A percentile compares a stretch with the other conserved stretches of the same genome.
Conservation (phyloP, 495 filamentous ascomycete species). For the Oleoguttula mirabilis region DNA sequence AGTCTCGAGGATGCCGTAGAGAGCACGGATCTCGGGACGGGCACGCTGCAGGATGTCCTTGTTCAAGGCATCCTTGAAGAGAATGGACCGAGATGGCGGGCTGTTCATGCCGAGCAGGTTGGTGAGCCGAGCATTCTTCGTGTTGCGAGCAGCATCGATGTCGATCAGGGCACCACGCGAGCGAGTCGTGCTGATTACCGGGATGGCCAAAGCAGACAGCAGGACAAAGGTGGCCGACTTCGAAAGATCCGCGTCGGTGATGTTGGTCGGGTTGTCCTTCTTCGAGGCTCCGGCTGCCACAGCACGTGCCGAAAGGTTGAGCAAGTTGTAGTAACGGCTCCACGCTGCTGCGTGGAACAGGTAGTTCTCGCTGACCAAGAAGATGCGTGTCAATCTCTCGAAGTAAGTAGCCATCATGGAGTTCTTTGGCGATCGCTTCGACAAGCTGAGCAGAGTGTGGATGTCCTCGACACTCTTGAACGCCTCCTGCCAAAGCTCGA, state of each 20-base stretch:
- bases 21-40: conserved; percentile 81
- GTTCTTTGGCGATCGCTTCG: conserved; percentile 98
- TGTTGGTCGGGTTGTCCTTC: conserved; percentile 81
- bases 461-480: conserved; percentile 99
- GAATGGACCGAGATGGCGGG: conserved; percentile 72
- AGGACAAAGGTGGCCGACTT: conserved; percentile 89
- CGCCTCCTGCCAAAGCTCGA: conserved; percentile 98
- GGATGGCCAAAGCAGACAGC: conserved; percentile 89
- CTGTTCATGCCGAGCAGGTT: conserved; percentile 87
- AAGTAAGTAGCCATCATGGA: conserved; percentile 99
- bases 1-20: conserved; percentile 97
- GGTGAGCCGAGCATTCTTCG: conserved; percentile 94
- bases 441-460: conserved; percentile 93
- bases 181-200: conserved; percentile 95
- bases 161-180: conserved; percentile 92
- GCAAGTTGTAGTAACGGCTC: conserved; percentile 92
- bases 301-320: conserved; percentile 76
- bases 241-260: conserved; percentile 76
- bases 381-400: conserved; percentile 95
- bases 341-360: conserved; percentile 97
- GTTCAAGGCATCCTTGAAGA: conserved; percentile 92
- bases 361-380: conserved; percentile 97
- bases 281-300: conserved; percentile 73
- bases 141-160: conserved; percentile 93
- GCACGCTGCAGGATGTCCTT: conserved; percentile 87